Conservation (phyloP, 345 rosid genomes). For the Citrus unshiu region DNA sequence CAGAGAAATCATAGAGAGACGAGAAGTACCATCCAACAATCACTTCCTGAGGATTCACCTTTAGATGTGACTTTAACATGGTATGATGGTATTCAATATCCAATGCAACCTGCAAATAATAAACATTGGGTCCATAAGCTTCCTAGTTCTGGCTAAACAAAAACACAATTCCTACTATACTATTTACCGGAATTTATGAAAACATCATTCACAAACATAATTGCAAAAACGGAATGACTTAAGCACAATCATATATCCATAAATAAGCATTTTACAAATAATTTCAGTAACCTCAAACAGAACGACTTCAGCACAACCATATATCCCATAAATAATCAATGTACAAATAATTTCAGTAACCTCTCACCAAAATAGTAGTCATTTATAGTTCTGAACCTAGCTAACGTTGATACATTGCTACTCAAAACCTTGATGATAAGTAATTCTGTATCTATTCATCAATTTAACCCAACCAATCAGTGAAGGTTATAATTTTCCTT, state of each 20-base stretch:
- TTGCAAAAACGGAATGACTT: not conserved
- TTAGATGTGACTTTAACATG: slow-evolving; percentile 79
- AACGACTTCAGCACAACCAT: not conserved
- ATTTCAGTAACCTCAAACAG: not conserved
- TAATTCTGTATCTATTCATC: not conserved
- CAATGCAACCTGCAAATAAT: slow-evolving; percentile 71
- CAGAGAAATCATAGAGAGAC: not conserved
- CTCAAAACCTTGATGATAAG: too few relatives aligned
- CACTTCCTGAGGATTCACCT: slow-evolving; percentile 91
- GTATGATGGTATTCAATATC: slow-evolving; percentile 96
- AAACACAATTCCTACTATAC: not conserved
- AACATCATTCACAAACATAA: not conserved
- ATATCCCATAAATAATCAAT: not conserved
- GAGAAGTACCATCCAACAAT: slow-evolving; percentile 91
- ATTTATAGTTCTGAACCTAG: not conserved
- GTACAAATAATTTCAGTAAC: not conserved
- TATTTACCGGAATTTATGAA: not conserved
- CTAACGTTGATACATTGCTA: too few relatives aligned
- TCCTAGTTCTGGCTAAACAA: not conserved
- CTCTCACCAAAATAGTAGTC: not conserved
- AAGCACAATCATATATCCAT: not conserved
- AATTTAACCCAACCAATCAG: not conserved
- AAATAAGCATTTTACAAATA: not conserved
- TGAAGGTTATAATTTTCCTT: not conserved
- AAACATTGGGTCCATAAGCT: not conserved